Percentiles rank a stretch among this genome's conserved stretches.
phyloP scores from a whole-genome alignment of 176 grass and related monocot species.

The Calamus simplicifolius region DNA sequence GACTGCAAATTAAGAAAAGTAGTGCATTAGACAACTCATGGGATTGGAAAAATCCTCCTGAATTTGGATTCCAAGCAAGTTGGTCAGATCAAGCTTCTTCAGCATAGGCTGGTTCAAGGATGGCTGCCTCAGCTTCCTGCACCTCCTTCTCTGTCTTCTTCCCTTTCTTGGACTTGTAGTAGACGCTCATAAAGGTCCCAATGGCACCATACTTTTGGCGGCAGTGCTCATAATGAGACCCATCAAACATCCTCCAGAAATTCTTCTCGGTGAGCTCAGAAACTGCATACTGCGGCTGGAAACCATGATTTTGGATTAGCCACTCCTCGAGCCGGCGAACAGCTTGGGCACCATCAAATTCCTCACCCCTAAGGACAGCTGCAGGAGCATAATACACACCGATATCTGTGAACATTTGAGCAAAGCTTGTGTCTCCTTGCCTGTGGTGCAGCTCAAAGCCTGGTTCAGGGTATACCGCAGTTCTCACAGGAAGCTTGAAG shows the following conservation, averaged over 20 bases:
- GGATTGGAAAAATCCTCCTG: too few relatives aligned
- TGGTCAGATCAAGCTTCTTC: background rate
- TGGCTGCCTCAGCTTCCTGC: conserved; percentile 85
- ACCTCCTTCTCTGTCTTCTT: conserved; percentile 99
- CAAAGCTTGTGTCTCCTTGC: conserved; percentile 81
- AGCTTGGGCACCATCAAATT: conserved; percentile 52
- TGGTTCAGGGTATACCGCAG: conserved; percentile 76
- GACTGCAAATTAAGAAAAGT: too few relatives aligned
- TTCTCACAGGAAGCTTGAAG: conserved; percentile 89
- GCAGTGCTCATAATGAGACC: conserved; percentile 77
- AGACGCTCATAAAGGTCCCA: conserved; percentile 93
- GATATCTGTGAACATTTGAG: conserved; percentile 88
- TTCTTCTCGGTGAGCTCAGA: conserved; percentile 92
- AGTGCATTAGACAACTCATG: too few relatives aligned
- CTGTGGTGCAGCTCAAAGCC: conserved; percentile 83
- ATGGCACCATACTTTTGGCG: conserved; percentile 57
- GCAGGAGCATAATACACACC: conserved; percentile 76
- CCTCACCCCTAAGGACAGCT: conserved; percentile 56
- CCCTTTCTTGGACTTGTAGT: conserved; percentile 99
- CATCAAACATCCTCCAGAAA: conserved; percentile 98
- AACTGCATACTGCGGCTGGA: conserved; percentile 93
- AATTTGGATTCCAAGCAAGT: too few relatives aligned
- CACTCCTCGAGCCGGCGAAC: conserved; percentile 73
- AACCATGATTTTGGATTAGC: conserved; percentile 89
- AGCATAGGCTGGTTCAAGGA: conserved; percentile 67